phyloP scores from a whole-genome alignment of 2,329 filamentous ascomycete genomes.

The Capronia coronata region DNA sequence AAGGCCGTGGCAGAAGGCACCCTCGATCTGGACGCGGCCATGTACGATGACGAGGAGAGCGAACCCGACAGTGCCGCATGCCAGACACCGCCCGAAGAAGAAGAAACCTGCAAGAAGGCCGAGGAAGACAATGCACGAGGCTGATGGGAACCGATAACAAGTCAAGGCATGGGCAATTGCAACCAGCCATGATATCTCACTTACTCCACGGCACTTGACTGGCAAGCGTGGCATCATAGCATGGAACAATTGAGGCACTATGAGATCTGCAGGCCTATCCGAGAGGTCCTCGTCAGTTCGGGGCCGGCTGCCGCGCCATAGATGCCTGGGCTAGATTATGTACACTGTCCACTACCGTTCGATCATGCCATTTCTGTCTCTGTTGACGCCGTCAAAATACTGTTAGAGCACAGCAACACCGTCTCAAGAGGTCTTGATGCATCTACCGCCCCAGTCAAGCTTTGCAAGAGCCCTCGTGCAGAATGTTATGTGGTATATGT shows the following conservation, averaged over 20 bases:
- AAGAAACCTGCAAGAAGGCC: not conserved
- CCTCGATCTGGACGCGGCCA: slow-evolving; percentile 2
- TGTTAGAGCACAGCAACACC: not conserved
- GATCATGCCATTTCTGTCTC: not conserved
- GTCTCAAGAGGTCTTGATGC: not conserved
- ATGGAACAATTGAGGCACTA: not conserved
- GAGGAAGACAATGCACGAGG: not conserved
- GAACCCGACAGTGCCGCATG: slow-evolving; percentile 6
- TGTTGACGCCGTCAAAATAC: not conserved
- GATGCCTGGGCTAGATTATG: slow-evolving; percentile 6
- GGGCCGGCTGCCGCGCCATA: slow-evolving; percentile 1
- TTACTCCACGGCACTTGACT: not conserved
- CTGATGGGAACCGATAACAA: not conserved
- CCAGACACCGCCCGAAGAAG: slow-evolving; percentile 9
- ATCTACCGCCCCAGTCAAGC: not conserved
- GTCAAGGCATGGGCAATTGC: not conserved
- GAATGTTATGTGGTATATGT: not conserved
- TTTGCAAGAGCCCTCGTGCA: not conserved
- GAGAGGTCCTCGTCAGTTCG: too few species aligned
- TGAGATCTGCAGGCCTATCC: not conserved
- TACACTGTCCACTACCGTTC: slow-evolving; percentile 2
- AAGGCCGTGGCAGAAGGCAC: slow-evolving; percentile 7
- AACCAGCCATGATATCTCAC: not conserved
- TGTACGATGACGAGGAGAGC: slow-evolving; percentile 19
- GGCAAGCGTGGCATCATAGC: not conserved